Evolutionary conservation across 495 filamentous ascomycete genomes (phyloP).

Genomic region (Alectoria sarmentosa): DNA sequence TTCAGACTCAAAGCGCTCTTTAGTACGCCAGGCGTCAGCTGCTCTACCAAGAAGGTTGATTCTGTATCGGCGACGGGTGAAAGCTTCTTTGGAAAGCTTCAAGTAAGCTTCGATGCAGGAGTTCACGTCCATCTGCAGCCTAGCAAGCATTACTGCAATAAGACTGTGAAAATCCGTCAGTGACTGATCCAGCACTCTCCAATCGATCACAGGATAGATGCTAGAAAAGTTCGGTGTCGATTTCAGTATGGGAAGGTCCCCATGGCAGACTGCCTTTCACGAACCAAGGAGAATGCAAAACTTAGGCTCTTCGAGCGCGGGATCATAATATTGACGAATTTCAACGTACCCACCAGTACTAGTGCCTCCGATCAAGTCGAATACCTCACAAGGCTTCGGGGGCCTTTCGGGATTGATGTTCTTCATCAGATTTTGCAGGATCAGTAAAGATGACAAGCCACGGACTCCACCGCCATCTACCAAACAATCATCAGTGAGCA

Average conservation of each 20-base stretch:
- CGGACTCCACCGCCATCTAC: slow-evolving; percentile 51
- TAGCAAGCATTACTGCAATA: slow-evolving; percentile 38
- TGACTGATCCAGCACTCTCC: too few species aligned
- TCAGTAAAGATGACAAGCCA: slow-evolving; percentile 44
- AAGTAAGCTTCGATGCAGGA: slow-evolving; percentile 41
- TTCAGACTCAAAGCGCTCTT: slow-evolving; percentile 35
- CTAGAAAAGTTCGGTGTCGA: too few species aligned
- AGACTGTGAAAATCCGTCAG: slow-evolving; percentile 19
- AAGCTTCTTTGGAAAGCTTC: slow-evolving; percentile 33
- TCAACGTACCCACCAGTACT: slow-evolving; percentile 37
- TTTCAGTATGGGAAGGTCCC: too few species aligned
- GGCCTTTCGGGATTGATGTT: slow-evolving; percentile 36
- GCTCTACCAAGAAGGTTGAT: slow-evolving; percentile 31
- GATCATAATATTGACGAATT: too few species aligned
- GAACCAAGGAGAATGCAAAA: too few species aligned
- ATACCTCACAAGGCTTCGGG: slow-evolving; percentile 42
- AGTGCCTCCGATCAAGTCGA: slow-evolving; percentile 39
- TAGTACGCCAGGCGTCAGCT: background rate
- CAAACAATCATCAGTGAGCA: too few species aligned
- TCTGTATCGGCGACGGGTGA: slow-evolving; percentile 33
- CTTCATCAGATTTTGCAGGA: slow-evolving; percentile 45
- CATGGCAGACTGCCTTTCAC: too few species aligned
- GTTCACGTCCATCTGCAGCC: slow-evolving; percentile 39
- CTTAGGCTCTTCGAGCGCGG: too few species aligned
- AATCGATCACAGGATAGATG: too few species aligned